A percentile compares a stretch with the other conserved stretches of the same genome.
These are phyloP conservation scores for Chlorophyllum brunneum DNA, from an alignment of 768 basidiomycete genomes.

Conservation along the genomic window DNA sequence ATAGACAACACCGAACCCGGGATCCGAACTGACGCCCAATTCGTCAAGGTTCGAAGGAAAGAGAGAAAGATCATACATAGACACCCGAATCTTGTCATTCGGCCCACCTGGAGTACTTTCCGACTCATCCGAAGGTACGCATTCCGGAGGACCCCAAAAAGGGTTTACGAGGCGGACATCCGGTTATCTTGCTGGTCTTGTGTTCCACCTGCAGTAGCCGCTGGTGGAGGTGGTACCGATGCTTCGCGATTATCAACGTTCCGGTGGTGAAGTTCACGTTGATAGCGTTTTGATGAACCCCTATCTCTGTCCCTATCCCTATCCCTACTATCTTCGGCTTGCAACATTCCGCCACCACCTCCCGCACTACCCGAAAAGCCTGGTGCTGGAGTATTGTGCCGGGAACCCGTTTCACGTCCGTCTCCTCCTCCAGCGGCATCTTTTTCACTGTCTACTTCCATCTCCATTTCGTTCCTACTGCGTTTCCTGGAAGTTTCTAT, in stretches of 20 bases:
- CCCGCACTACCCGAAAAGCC: slow-evolving; percentile 20
- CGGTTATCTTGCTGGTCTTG: slow-evolving; percentile 23
- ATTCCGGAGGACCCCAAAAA: too few relatives aligned
- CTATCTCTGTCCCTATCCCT: slow-evolving; percentile 45
- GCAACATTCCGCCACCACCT: slow-evolving; percentile 28
- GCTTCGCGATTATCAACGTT: slow-evolving; percentile 34
- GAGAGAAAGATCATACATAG: neutral
- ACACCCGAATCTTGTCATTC: too few relatives aligned
- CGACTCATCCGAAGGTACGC: too few relatives aligned
- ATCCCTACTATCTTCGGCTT: slow-evolving; percentile 16
- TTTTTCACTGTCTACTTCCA: slow-evolving; percentile 52
- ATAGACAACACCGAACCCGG: slow-evolving; percentile 3
- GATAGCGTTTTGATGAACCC: slow-evolving; percentile 53
- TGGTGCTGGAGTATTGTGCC: slow-evolving; percentile 3
- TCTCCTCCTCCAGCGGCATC: slow-evolving; percentile 29
- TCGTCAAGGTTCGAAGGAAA: neutral
- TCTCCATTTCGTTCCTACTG: slow-evolving; percentile 51
- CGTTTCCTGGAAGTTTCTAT: slow-evolving; percentile 50
- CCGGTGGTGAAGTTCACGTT: slow-evolving; percentile 39
- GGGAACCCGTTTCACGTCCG: neutral
- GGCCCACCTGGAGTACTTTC: too few relatives aligned
- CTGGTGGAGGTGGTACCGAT: slow-evolving; percentile 2
- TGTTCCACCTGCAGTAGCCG: neutral
- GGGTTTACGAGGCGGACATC: slow-evolving; percentile 28
- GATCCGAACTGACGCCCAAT: neutral